Conservation (phyloP, 805 yeast genomes). For the Yarrowia yakushimensis region DNA sequence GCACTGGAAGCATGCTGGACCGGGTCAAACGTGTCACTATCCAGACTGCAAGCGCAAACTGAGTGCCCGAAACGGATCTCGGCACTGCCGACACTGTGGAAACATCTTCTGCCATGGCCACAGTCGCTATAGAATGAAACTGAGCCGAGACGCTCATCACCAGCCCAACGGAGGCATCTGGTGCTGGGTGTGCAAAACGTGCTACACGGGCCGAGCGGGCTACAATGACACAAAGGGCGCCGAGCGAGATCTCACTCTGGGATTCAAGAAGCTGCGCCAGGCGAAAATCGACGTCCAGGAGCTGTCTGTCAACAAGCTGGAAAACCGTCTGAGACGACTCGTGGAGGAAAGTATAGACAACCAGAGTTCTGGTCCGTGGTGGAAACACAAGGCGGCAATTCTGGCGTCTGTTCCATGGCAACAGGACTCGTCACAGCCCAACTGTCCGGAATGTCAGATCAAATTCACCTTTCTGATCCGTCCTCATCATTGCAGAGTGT, state of each 20-base stretch:
- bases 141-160: conserved; percentile 48
- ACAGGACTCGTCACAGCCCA: conserved; percentile 44
- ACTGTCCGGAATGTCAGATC: conserved; percentile 63
- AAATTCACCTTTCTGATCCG: conserved; percentile 57
- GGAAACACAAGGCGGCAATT: conserved; percentile 23
- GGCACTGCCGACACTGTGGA: conserved; percentile 79
- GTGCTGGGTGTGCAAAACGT: conserved; percentile 64
- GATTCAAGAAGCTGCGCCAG: conserved; percentile 45
- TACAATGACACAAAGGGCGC: conserved; percentile 46
- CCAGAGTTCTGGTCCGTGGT: conserved; percentile 28
- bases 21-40: conserved; percentile 44
- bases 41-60: conserved; percentile 45
- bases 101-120: conserved; percentile 63
- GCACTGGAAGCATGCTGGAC: conserved; percentile 58
- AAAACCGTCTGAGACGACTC: conserved; percentile 49
- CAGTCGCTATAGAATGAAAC: conserved; percentile 50
- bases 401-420: conserved; percentile 58
- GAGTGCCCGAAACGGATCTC: conserved; percentile 52
- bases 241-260: conserved; percentile 44
- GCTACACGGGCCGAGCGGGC: conserved; percentile 57
- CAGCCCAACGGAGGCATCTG: conserved; percentile 55
- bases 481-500: conserved; percentile 87
- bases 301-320: conserved; percentile 55
- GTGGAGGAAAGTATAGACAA: conserved; percentile 28
- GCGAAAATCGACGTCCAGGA: conserved; percentile 47